Evolutionary conservation across 805 yeast genomes (phyloP).

Genomic region (Metschnikowia baotianmanensis): DNA sequence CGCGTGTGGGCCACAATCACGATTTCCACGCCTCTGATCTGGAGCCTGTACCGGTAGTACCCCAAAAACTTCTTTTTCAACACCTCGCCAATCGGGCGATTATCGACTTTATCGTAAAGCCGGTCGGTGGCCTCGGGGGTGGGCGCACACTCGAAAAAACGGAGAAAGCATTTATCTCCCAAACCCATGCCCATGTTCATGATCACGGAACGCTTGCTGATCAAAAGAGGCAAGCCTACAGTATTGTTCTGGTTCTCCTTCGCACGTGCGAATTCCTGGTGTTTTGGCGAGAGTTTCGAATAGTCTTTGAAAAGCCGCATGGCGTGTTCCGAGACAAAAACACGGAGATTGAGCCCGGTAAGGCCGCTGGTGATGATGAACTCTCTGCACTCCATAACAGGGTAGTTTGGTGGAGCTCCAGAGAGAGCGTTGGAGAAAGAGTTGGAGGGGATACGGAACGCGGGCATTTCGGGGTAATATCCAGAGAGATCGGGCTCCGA

Average conservation of each 20-base stretch:
- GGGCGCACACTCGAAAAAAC: slow-evolving; percentile 10
- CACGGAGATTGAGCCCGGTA: slow-evolving; percentile 6
- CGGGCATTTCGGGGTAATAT: neutral
- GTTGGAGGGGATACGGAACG: too few relatives aligned
- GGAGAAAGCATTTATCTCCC: slow-evolving; percentile 9
- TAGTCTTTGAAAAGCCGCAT: slow-evolving; percentile 10
- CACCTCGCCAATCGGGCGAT: slow-evolving; percentile 9
- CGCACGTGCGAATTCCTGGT: slow-evolving; percentile 10
- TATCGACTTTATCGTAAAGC: slow-evolving; percentile 13
- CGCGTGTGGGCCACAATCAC: slow-evolving; percentile 11
- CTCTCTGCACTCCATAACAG: slow-evolving; percentile 2
- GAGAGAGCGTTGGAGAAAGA: neutral
- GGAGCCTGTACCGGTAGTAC: slow-evolving; percentile 12
- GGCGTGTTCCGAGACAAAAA: slow-evolving; percentile 11
- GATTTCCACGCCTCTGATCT: slow-evolving; percentile 4
- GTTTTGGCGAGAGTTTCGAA: slow-evolving; percentile 1
- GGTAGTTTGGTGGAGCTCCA: slow-evolving; percentile 7
- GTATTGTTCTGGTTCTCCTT: slow-evolving; percentile 12
- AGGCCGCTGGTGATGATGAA: slow-evolving; percentile 8
- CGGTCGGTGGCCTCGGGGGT: slow-evolving; percentile 13
- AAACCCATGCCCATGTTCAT: slow-evolving; percentile 6
- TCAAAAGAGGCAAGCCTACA: slow-evolving; percentile 12
- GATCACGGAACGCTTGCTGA: slow-evolving; percentile 6
- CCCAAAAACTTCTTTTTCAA: slow-evolving; percentile 6
- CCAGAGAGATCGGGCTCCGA: neutral